Evolutionary conservation across 495 filamentous ascomycete species (phyloP).

Genomic region (Chaetomium cochliodes): DNA sequence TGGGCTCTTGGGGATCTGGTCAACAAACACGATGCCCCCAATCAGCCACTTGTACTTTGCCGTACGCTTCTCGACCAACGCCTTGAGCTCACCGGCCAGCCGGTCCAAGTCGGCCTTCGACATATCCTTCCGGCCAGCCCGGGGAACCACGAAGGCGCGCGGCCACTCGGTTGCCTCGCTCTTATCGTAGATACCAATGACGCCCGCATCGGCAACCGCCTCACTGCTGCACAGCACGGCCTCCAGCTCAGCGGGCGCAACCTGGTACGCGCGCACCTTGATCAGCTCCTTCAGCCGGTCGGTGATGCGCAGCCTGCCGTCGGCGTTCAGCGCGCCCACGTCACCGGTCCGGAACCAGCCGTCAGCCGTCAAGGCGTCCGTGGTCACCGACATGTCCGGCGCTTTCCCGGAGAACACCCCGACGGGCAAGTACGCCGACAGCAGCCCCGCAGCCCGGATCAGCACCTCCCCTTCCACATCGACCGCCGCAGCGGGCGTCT

Average conservation of each 20-base stretch:
- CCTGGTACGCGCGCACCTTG: conserved; percentile 70
- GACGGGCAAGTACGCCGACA: conserved; percentile 54
- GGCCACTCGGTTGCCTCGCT: conserved; percentile 48
- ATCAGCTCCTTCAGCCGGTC: conserved; percentile 79
- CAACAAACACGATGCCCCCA: conserved; percentile 61
- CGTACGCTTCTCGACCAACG: conserved; percentile 60
- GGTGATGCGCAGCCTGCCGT: conserved; percentile 66
- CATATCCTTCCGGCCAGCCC: conserved; percentile 46
- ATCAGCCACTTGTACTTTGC: conserved; percentile 66
- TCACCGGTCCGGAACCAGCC: conserved; percentile 68
- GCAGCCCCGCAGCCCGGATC: conserved; percentile 54
- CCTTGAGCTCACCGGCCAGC: conserved; percentile 31
- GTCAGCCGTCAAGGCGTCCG: conserved; percentile 59
- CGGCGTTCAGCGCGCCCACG: conserved; percentile 55
- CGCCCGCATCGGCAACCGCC: conserved; percentile 61
- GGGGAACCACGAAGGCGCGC: conserved; percentile 31
- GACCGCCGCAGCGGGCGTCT: conserved; percentile 46
- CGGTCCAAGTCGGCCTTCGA: conserved; percentile 59
- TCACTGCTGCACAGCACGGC: conserved; percentile 58
- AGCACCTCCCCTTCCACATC: conserved; percentile 61
- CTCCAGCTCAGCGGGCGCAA: conserved; percentile 70
- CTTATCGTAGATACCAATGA: conserved; percentile 64
- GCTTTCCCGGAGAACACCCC: conserved; percentile 23
- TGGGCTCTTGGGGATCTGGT: conserved; percentile 64
- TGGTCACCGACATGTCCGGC: conserved; percentile 48